Conservation (phyloP, 1,139 yeast genomes). For the Suhomyces atakaporum region DNA sequence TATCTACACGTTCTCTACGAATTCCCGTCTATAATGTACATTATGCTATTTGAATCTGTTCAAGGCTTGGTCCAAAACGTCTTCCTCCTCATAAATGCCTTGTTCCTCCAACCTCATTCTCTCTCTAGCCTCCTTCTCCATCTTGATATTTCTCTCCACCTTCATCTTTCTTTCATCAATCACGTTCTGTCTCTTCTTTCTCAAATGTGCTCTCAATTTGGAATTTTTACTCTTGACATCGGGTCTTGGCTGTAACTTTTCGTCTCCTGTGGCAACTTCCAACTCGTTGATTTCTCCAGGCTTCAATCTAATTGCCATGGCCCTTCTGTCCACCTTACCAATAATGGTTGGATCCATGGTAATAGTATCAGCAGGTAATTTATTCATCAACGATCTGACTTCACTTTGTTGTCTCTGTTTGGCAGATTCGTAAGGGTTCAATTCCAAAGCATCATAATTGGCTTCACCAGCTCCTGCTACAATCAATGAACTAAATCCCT, state of each 20-base stretch:
- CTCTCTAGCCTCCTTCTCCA: slow-evolving; percentile 73
- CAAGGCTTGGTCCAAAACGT: slow-evolving; percentile 56
- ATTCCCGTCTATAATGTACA: slow-evolving; percentile 6
- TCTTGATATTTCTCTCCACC: slow-evolving; percentile 71
- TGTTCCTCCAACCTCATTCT: slow-evolving; percentile 47
- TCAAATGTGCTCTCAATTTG: slow-evolving; percentile 72
- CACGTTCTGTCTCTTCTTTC: slow-evolving; percentile 85
- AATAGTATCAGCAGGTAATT: slow-evolving; percentile 90
- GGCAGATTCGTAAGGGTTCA: slow-evolving; percentile 89
- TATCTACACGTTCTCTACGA: too few relatives aligned
- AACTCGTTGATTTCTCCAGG: slow-evolving; percentile 57
- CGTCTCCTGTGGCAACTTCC: slow-evolving; percentile 36
- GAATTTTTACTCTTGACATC: slow-evolving; percentile 80
- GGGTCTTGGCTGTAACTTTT: slow-evolving; percentile 51
- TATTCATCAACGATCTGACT: slow-evolving; percentile 82
- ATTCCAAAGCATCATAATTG: slow-evolving; percentile 90
- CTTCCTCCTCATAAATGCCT: slow-evolving; percentile 57
- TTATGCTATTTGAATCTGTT: slow-evolving; percentile 49
- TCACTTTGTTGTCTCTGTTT: slow-evolving; percentile 94
- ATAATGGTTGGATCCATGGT: slow-evolving; percentile 85
- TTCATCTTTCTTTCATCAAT: slow-evolving; percentile 85
- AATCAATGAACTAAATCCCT: slow-evolving; percentile 77
- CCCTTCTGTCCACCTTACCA: slow-evolving; percentile 79
- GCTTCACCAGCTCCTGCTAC: slow-evolving; percentile 99
- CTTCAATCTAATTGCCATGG: slow-evolving; percentile 61